Conservation (phyloP, 2,329 filamentous ascomycete species). For the Talaromyces piceae region DNA sequence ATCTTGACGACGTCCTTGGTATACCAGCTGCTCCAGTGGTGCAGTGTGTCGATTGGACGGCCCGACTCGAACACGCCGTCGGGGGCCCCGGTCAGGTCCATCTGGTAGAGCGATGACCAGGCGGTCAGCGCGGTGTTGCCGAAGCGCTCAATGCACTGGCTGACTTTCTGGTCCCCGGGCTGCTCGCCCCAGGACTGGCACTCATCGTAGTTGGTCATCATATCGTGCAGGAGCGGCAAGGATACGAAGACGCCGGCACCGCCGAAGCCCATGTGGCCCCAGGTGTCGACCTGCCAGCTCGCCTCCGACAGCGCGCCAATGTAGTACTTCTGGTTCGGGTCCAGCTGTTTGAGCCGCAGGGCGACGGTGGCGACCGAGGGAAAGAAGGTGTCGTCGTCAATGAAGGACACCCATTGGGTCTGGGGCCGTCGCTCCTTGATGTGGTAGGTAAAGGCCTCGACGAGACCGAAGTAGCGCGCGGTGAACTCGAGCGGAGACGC, state of each 20-base stretch:
- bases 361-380: conserved; percentile 30
- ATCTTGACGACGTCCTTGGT: conserved; percentile 39
- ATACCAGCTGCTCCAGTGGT: conserved; percentile 41
- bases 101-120: conserved; percentile 38
- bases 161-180: conserved; percentile 38
- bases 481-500: conserved; percentile 36
- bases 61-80: conserved; percentile 39
- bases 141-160: conserved; percentile 36
- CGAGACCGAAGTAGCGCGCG: conserved; percentile 37
- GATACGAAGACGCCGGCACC: conserved; percentile 40
- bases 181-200: conserved; percentile 37
- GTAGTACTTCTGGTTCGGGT: conserved; percentile 35
- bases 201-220: conserved; percentile 33
- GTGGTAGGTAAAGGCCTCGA: conserved; percentile 32
- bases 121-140: conserved; percentile 32
- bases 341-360: conserved; percentile 32
- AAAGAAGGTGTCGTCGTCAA: conserved; percentile 40
- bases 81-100: conserved; percentile 36
- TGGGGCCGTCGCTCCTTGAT: conserved; percentile 33
- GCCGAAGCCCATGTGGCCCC: conserved; percentile 38
- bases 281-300: conserved; percentile 37
- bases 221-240: conserved; percentile 30
- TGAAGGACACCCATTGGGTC: conserved; percentile 36
- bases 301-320: conserved; percentile 38
- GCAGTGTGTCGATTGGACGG: conserved; percentile 35